phyloP scores from a whole-genome alignment of 495 filamentous ascomycete species.

The Lophiostoma macrostomum region DNA sequence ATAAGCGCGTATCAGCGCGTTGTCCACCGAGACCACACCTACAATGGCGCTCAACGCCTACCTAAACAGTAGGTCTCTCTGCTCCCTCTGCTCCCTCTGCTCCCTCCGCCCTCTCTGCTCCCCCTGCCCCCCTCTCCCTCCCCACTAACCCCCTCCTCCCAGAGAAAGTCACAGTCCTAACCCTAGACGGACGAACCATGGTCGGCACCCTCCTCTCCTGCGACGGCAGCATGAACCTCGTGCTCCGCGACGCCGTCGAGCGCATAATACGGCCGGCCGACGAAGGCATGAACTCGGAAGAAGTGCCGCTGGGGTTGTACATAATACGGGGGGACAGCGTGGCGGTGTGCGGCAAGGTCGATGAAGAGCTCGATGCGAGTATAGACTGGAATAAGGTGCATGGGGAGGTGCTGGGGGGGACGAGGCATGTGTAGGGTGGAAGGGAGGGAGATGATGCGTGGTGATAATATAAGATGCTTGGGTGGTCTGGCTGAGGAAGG shows the following conservation, averaged over 20 bases:
- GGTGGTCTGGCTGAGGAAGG: neutral
- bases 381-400: constrained; percentile 91
- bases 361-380: constrained; percentile 78
- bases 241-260: constrained; percentile 80
- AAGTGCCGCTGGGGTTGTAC: constrained; percentile 84
- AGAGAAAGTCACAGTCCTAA: constrained; percentile 92
- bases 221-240: constrained; percentile 90
- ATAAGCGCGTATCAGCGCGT: no score
- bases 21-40: no score
- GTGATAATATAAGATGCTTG: neutral
- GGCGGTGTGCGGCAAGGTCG: constrained; percentile 81
- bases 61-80: constrained; percentile 57
- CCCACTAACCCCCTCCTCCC: constrained; percentile 8
- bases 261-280: constrained; percentile 82
- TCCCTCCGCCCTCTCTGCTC: constrained; percentile 6
- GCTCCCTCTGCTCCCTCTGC: constrained; percentile 1
- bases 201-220: constrained; percentile 79
- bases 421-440: constrained; percentile 65
- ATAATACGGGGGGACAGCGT: constrained; percentile 93
- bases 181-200: constrained; percentile 86
- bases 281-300: constrained; percentile 73
- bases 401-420: constrained; percentile 76
- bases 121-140: constrained; percentile 4
- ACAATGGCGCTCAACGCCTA: constrained; percentile 65
- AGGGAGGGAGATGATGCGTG: neutral